phyloP scores from a whole-genome alignment of 139 green algal species.

The Ettlia oleoabundans region DNA sequence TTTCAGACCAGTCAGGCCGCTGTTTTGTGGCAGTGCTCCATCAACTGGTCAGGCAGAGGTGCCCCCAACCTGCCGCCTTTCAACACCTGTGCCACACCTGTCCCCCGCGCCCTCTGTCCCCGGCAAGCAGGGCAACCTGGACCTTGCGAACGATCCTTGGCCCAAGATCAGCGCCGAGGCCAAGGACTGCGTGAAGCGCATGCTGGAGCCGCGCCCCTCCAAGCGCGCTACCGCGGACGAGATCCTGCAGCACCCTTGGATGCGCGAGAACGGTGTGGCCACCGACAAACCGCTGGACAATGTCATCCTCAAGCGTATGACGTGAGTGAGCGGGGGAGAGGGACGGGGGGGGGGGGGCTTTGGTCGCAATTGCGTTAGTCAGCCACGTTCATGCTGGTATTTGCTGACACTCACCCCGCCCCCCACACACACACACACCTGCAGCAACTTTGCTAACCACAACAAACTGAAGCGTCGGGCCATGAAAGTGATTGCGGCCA shows the following conservation, averaged over 20 bases:
- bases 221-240: constrained; percentile 24
- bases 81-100: too few species aligned
- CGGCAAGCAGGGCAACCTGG: constrained; percentile 68
- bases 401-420: neutral
- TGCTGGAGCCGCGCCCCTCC: constrained; percentile 70
- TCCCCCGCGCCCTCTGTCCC: too few species aligned
- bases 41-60: too few species aligned
- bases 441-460: constrained; percentile 87
- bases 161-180: constrained; percentile 70
- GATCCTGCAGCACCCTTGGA: constrained; percentile 53
- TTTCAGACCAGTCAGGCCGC: too few species aligned
- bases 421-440: neutral
- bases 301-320: constrained; percentile 73
- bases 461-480: constrained; percentile 98
- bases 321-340: too few species aligned
- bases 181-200: constrained; percentile 84
- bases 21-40: too few species aligned
- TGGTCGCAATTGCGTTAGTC: too few species aligned
- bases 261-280: constrained; percentile 61
- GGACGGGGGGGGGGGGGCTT: too few species aligned
- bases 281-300: constrained; percentile 64
- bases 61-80: too few species aligned
- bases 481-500: constrained; percentile 87
- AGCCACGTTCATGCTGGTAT: neutral
- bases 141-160: constrained; percentile 79